phyloP scores from a whole-genome alignment of 2,329 filamentous ascomycete species.

The Colletotrichum sp. region DNA sequence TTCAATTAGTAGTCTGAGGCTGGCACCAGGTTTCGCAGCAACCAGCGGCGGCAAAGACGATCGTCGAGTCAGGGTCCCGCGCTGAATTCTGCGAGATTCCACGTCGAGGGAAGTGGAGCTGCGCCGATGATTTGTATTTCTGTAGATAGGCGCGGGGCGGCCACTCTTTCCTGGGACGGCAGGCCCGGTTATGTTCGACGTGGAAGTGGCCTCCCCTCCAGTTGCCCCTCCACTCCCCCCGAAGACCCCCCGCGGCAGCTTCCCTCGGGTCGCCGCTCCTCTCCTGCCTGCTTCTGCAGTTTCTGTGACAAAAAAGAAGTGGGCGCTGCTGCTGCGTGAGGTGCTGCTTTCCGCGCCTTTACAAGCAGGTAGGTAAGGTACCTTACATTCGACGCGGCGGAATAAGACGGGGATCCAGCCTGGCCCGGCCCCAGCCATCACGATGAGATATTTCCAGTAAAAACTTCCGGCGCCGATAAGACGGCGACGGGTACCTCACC shows the following conservation, averaged over 20 bases:
- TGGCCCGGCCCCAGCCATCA: background rate
- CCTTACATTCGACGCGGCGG: background rate
- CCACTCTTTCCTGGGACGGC: constrained; percentile 2
- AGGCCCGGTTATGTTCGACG: background rate
- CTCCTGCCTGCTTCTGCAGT: background rate
- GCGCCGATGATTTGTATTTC: constrained; percentile 20
- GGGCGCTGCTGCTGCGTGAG: background rate
- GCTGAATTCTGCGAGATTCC: constrained; percentile 20
- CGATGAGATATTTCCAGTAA: background rate
- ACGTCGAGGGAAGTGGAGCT: constrained; percentile 17
- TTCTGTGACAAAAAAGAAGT: constrained; percentile 9
- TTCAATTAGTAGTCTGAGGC: constrained; percentile 9
- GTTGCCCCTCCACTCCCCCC: too few species aligned
- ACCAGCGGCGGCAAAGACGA: background rate
- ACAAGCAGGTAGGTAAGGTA: background rate
- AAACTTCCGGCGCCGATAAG: background rate
- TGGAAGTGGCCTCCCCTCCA: background rate
- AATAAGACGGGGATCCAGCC: background rate
- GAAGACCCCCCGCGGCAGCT: background rate
- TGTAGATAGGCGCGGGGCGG: constrained; percentile 12
- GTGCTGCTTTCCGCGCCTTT: background rate
- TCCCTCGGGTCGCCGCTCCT: background rate
- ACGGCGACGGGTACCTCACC: background rate
- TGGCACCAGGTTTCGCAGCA: background rate
- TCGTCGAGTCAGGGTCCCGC: constrained; percentile 18